phyloP scores from a whole-genome alignment of 2,329 filamentous ascomycete species.

The Penicillium sp. region DNA sequence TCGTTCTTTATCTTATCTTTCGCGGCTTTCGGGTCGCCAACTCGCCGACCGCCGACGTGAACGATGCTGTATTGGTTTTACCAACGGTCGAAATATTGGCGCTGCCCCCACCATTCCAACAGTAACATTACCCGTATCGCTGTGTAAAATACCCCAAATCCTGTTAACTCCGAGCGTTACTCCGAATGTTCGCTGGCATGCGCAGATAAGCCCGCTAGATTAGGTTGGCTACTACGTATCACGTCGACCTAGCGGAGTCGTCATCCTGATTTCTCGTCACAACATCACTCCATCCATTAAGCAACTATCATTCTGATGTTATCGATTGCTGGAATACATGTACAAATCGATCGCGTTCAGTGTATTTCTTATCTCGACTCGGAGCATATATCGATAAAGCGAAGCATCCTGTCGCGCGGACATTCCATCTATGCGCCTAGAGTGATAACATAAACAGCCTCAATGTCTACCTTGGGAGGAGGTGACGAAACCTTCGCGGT shows the following conservation, averaged over 20 bases:
- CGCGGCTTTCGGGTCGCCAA: neutral
- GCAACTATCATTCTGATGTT: neutral
- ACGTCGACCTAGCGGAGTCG: neutral
- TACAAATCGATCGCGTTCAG: neutral
- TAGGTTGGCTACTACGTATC: neutral
- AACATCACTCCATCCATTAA: neutral
- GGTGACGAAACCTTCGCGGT: constrained; percentile 28
- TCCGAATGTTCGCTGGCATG: too few species aligned
- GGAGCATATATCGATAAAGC: constrained; percentile 1
- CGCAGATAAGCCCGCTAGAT: neutral
- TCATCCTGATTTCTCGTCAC: neutral
- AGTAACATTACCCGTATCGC: too few species aligned
- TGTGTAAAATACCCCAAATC: neutral
- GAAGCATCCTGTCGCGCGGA: neutral
- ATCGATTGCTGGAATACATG: neutral
- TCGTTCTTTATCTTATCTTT: neutral
- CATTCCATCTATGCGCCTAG: neutral
- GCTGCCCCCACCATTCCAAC: neutral
- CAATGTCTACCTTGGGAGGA: neutral
- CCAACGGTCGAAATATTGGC: neutral
- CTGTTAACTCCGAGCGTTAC: neutral
- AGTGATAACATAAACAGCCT: neutral
- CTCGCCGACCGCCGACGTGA: neutral
- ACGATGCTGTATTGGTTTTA: neutral
- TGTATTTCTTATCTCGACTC: neutral